Percentiles rank a stretch among this genome's conserved stretches.
These are phyloP conservation scores for Aciculosporium take DNA, from an alignment of 2,329 filamentous ascomycete genomes.

Conservation along the genomic window DNA sequence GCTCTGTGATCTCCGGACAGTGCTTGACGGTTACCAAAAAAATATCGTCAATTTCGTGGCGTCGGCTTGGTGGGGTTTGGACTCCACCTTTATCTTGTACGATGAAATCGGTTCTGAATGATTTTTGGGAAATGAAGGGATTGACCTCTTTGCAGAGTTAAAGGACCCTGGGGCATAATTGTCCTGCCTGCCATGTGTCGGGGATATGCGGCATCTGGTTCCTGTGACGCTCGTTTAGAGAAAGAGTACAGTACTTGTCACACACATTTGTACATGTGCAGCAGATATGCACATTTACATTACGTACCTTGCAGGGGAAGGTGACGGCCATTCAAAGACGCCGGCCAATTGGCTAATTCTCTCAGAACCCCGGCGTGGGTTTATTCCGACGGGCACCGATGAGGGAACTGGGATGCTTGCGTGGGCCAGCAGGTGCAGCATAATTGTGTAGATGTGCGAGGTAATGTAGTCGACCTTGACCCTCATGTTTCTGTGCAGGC, in stretches of 20 bases:
- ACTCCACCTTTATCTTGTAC: not conserved
- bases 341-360: constrained; percentile 2
- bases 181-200: not conserved
- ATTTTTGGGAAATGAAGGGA: not conserved
- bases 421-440: too few species aligned
- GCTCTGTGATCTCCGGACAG: not conserved
- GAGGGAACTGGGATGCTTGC: not conserved
- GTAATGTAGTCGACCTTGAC: not conserved
- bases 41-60: not conserved
- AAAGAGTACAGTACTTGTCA: too few species aligned
- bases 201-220: constrained; percentile 1
- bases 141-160: not conserved
- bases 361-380: not conserved
- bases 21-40: not conserved
- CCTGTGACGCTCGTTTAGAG: not conserved
- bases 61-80: not conserved
- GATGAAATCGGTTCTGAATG: not conserved
- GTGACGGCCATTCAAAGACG: not conserved
- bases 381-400: not conserved
- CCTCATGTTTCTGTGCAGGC: too few species aligned
- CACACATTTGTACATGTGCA: not conserved
- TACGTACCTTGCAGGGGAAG: too few species aligned
- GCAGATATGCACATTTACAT: too few species aligned
- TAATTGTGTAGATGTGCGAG: too few species aligned
- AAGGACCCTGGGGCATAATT: constrained; percentile 1